These are phyloP conservation scores for Leccinellum luteum DNA, from an alignment of 768 basidiomycete species.

Conservation along the genomic window DNA sequence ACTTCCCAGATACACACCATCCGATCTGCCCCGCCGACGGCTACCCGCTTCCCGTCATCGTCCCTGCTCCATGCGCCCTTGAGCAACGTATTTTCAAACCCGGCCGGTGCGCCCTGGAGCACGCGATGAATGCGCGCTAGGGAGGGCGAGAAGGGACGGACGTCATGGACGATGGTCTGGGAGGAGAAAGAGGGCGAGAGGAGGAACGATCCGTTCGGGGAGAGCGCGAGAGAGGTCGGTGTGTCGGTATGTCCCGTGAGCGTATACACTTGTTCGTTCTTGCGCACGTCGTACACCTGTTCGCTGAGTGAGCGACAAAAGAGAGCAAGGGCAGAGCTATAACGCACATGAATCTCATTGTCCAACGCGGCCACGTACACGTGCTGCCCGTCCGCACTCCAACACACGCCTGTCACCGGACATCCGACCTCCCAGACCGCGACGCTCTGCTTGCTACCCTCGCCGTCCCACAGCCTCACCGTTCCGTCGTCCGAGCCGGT, in stretches of 20 bases:
- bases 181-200: conserved; percentile 92
- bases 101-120: conserved; percentile 83
- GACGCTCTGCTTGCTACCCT: conserved; percentile 67
- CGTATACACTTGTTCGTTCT: conserved; percentile 74
- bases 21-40: conserved; percentile 87
- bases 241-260: conserved; percentile 89
- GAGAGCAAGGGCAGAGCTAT: neutral
- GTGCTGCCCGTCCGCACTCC: conserved; percentile 87
- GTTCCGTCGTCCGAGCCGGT: conserved; percentile 93
- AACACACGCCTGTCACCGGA: conserved; percentile 89
- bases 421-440: conserved; percentile 82
- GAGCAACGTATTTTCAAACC: conserved; percentile 88
- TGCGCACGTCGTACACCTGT: conserved; percentile 89
- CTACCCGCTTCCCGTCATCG: conserved; percentile 77
- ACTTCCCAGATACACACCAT: conserved; percentile 88
- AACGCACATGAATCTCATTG: conserved; percentile 90
- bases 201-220: conserved; percentile 83
- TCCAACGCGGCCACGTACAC: conserved; percentile 92
- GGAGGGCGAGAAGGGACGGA: conserved; percentile 89
- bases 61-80: conserved; percentile 85
- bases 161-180: conserved; percentile 84
- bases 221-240: conserved; percentile 88
- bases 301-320: no score
- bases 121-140: conserved; percentile 79
- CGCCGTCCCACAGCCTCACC: conserved; percentile 90